These are phyloP conservation scores for Madurella fahalii DNA, from an alignment of 2,329 filamentous ascomycete species.

Conservation along the genomic window DNA sequence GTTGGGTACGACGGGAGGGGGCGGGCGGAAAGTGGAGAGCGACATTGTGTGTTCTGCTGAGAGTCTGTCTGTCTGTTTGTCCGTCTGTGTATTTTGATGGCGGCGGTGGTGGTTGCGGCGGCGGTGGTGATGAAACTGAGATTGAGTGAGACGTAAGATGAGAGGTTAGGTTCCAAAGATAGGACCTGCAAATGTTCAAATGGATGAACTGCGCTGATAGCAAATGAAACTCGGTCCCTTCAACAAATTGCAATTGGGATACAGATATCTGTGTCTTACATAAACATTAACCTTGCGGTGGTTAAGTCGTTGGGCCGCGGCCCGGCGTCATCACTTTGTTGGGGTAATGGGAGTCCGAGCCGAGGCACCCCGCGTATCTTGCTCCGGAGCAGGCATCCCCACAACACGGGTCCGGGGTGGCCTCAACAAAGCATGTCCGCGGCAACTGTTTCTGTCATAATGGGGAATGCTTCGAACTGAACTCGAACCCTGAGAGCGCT, in stretches of 20 bases:
- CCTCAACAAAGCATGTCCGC: too few species aligned
- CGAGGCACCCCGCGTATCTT: slow-evolving; percentile 16
- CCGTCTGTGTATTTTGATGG: slow-evolving; percentile 26
- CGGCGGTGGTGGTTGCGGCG: slow-evolving; percentile 2
- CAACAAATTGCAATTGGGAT: too few species aligned
- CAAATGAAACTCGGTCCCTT: background rate
- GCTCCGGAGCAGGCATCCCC: slow-evolving; percentile 6
- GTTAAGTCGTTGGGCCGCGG: background rate
- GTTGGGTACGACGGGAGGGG: slow-evolving; percentile 22
- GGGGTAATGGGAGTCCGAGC: slow-evolving; percentile 6
- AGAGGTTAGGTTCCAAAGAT: too few species aligned
- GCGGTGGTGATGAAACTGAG: background rate
- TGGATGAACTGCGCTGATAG: background rate
- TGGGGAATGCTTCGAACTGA: too few species aligned
- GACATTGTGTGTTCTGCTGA: slow-evolving; percentile 21
- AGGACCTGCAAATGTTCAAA: too few species aligned
- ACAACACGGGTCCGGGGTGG: too few species aligned
- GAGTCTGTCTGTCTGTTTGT: too few species aligned
- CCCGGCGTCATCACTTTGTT: slow-evolving; percentile 1
- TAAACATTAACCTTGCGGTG: too few species aligned
- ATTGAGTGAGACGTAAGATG: too few species aligned
- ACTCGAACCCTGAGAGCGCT: too few species aligned
- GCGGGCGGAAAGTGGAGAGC: slow-evolving; percentile 13
- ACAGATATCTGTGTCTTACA: background rate
- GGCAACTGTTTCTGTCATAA: too few species aligned